Conservation (phyloP, 176 grass and related monocot genomes). For the Oryza nivara region DNA sequence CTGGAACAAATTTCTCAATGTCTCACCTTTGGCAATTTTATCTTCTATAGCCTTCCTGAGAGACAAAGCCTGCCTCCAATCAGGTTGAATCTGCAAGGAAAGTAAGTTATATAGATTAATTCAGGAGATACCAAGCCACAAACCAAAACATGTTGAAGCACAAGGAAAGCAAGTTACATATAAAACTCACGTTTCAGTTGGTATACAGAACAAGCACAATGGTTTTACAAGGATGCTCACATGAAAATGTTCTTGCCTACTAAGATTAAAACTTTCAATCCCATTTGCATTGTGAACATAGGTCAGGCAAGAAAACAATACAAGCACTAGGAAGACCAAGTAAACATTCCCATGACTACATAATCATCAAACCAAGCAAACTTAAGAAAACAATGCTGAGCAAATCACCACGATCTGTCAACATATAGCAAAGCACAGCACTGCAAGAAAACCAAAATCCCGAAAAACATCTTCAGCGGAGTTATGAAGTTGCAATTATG, state of each 20-base stretch:
- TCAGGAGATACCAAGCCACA: background rate
- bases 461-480: too few species aligned
- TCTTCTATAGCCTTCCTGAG: slow-evolving; percentile 88
- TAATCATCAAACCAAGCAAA: too few species aligned
- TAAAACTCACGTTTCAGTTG: background rate
- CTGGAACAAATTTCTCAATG: background rate
- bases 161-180: background rate
- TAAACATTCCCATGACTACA: too few species aligned
- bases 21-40: slow-evolving; percentile 89
- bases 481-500: background rate
- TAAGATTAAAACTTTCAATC: background rate
- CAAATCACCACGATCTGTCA: too few species aligned
- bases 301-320: too few species aligned
- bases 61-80: slow-evolving; percentile 87
- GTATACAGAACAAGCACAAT: slow-evolving; percentile 2
- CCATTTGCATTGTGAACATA: slow-evolving; percentile 39
- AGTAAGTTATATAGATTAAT: slow-evolving; percentile 12
- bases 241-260: background rate
- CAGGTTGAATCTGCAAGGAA: slow-evolving; percentile 72
- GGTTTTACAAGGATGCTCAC: background rate
- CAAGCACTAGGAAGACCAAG: too few species aligned
- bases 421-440: too few species aligned
- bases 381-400: too few species aligned
- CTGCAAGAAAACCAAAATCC: too few species aligned
- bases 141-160: background rate